Conservation (phyloP, 2,329 filamentous ascomycete species). For the Pseudogymnoascus sp. region DNA sequence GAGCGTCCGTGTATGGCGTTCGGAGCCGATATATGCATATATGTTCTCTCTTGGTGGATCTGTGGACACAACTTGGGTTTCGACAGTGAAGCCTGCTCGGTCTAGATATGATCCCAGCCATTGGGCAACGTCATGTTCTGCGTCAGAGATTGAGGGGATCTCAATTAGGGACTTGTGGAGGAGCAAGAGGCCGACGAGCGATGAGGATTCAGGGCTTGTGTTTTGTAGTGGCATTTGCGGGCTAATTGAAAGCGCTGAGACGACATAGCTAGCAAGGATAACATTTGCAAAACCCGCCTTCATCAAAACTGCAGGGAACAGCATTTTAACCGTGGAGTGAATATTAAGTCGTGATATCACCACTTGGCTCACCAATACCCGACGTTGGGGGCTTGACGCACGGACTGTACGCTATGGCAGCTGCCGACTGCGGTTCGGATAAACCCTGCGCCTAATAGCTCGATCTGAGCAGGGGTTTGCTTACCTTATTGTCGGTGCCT, state of each 20-base stretch:
- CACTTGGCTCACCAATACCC: neutral
- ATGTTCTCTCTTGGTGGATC: constrained; percentile 42
- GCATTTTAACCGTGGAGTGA: neutral
- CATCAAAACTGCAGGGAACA: neutral
- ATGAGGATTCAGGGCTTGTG: constrained; percentile 13
- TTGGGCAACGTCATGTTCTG: constrained; percentile 50
- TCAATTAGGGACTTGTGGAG: constrained; percentile 57
- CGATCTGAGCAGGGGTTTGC: constrained; percentile 4
- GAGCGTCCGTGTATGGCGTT: constrained; percentile 41
- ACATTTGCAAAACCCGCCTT: constrained; percentile 3
- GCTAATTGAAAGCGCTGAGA: constrained; percentile 12
- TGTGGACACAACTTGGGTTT: constrained; percentile 42
- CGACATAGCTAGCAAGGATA: constrained; percentile 14
- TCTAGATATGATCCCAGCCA: constrained; percentile 51
- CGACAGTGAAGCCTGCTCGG: constrained; percentile 51
- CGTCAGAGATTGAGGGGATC: constrained; percentile 52
- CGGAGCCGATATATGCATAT: constrained; percentile 47
- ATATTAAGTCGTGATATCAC: neutral
- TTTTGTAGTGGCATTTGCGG: constrained; percentile 14
- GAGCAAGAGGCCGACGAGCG: constrained; percentile 39
- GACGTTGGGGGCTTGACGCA: neutral
- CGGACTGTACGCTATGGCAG: neutral
- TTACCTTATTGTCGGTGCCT: constrained; percentile 5
- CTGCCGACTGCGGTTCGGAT: neutral
- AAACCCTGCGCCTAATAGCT: constrained; percentile 9